Conservation (phyloP, 208 protist species). For the Crithidia sp. region DNA sequence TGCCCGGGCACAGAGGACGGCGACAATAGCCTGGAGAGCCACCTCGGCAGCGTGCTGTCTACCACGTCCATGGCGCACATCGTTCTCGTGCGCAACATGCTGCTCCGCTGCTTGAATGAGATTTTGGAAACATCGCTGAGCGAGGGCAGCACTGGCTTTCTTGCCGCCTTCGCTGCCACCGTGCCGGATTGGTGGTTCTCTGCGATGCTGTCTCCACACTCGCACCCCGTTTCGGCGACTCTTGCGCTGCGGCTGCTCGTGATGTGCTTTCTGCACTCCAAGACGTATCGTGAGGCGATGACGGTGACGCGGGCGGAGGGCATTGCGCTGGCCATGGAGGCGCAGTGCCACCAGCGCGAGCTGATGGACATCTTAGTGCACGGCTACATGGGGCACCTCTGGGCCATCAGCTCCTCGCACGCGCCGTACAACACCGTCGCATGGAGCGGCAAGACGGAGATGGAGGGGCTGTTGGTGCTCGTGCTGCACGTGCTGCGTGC, state of each 20-base stretch:
- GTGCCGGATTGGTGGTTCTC: slow-evolving; percentile 66
- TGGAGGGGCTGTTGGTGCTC: slow-evolving; percentile 36
- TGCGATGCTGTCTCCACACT: slow-evolving; percentile 38
- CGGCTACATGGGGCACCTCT: slow-evolving; percentile 48
- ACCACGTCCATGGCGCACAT: slow-evolving; percentile 39
- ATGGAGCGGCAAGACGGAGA: slow-evolving; percentile 34
- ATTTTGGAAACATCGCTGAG: slow-evolving; percentile 33
- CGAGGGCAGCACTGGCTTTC: slow-evolving; percentile 21
- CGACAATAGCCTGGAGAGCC: slow-evolving; percentile 29
- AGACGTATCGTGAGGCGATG: slow-evolving; percentile 41
- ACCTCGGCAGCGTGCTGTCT: slow-evolving; percentile 50
- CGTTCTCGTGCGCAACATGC: slow-evolving; percentile 56
- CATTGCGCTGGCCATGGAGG: slow-evolving; percentile 41
- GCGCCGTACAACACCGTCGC: slow-evolving; percentile 20
- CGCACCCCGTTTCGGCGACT: slow-evolving; percentile 57
- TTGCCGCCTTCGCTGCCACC: slow-evolving; percentile 31
- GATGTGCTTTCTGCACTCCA: slow-evolving; percentile 48
- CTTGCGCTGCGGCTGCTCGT: slow-evolving; percentile 64
- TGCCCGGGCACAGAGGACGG: slow-evolving; percentile 6
- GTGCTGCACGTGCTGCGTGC: slow-evolving; percentile 37
- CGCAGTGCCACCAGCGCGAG: slow-evolving; percentile 61
- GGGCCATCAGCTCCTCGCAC: slow-evolving; percentile 24
- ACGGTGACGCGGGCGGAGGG: slow-evolving; percentile 19
- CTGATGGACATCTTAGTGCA: slow-evolving; percentile 53
- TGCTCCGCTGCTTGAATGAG: slow-evolving; percentile 54